Percentiles rank a stretch among this genome's conserved stretches.
These are phyloP conservation scores for Lavandula angustifolia DNA, from an alignment of 257 asterid genomes.

Conservation along the genomic window DNA sequence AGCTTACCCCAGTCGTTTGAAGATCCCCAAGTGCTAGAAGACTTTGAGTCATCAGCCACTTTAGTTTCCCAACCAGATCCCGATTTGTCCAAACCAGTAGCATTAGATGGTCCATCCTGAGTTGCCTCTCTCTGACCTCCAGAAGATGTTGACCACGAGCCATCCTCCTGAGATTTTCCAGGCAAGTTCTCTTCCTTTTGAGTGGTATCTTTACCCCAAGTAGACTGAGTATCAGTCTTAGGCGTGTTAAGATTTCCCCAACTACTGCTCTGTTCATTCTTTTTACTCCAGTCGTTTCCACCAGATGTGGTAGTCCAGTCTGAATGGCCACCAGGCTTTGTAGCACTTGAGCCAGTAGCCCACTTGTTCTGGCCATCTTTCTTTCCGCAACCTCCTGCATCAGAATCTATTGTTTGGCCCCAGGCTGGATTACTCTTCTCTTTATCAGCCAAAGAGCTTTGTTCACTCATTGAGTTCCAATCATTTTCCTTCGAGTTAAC, in stretches of 20 bases:
- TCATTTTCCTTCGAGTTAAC: too few relatives aligned
- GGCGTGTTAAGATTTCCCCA: constrained; percentile 29
- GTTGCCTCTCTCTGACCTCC: constrained; percentile 27
- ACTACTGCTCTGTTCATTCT: constrained; percentile 18
- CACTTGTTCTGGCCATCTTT: constrained; percentile 37
- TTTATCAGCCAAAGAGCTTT: too few relatives aligned
- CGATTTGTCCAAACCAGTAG: constrained; percentile 35
- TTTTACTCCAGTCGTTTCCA: constrained; percentile 30
- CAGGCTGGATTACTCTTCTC: constrained; percentile 34
- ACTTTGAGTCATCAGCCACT: constrained; percentile 36
- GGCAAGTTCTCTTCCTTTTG: neutral
- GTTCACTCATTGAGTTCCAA: too few relatives aligned
- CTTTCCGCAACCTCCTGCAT: constrained; percentile 35
- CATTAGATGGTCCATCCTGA: constrained; percentile 30
- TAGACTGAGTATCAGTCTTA: constrained; percentile 28
- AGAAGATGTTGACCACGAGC: constrained; percentile 29
- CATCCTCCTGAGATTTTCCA: constrained; percentile 27
- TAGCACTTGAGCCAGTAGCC: constrained; percentile 25
- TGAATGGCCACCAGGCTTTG: constrained; percentile 28
- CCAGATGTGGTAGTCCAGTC: constrained; percentile 35
- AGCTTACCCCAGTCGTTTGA: constrained; percentile 36
- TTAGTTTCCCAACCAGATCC: constrained; percentile 40
- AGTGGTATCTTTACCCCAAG: constrained; percentile 37
- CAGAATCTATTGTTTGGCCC: constrained; percentile 38
- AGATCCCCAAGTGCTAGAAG: constrained; percentile 47